Evolutionary conservation across 2,329 filamentous ascomycete species (phyloP), one percentile per base, ranked within the genome.

Genomic region (Botrytis paeoniae): DNA sequence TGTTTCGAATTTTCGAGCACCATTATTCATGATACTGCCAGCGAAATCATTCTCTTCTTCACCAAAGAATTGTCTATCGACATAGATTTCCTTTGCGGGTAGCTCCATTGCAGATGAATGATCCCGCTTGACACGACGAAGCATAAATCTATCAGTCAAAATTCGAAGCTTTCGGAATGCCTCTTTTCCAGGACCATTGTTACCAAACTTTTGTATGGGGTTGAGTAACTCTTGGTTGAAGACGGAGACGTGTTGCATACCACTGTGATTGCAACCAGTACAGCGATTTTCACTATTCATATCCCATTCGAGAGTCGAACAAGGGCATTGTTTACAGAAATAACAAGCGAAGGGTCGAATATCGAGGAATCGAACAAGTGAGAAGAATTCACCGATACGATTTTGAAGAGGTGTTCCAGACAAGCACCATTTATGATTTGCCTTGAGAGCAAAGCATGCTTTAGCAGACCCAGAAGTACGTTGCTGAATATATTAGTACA

Each of bases 11-110:
- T 94, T 91, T 75, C 96, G 92, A 73, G 91, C 89, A 12, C 93
- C 92, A 80, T 93, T 97, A 25, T 91, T 93, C 94, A 98, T 99
- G 85, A 99, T 97, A 78, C 94, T 97, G 72, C 90, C 89, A 48
- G 95, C 97, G 81, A 99, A 97, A 81, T 99, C 96, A 70, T 95
- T 94, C 83, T 99, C 96, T 61, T 95, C 94, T 78, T 97, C 94
- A 68, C 95, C 94, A 79, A 99, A 99, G 83, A 98, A 98, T 81
- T 98, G 95, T 70, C 95, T 93, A 80, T 97, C 92, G 59, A 99
- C 90, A 73, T 94, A 89, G 70, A 98, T 91, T 79, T 98, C 93
- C 84, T 98, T 99, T 69, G 97, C 93, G 0, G 96, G 96, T 43
- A 99, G 88, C 81, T 98, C 96, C 94, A 99, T 97, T 0, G 95